Base-by-base conservation (phyloP, 208 protist genomes). In the Acanthamoeba lenticulata region DNA sequence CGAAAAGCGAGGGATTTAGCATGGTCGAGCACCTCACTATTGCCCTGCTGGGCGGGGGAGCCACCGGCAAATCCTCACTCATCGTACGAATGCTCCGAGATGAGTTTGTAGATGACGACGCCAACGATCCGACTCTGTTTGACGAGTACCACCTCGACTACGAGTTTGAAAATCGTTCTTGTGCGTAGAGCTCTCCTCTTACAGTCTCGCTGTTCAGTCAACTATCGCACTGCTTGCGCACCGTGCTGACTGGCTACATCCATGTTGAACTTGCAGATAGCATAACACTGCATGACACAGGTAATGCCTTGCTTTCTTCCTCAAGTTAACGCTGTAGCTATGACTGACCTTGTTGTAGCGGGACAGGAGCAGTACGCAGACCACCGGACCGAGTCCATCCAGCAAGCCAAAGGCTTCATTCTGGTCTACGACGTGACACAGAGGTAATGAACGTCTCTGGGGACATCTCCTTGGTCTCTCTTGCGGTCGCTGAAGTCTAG, bases 41-140 rank as follows among this genome's bases (percentile, higher is more conserved):
- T 0, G 85, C 55, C 24, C 55, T 91, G 11, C 52, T 91, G 17
- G 85, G 85, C 13, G 85, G 85, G 11, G 85, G 85, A 1, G 85
- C 55, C 32, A 72, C 85, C 6, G 85, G 85, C 32, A 91, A 91
- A 47, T 91, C 85, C 3, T 91, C 85, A 2, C 85, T 91, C 32
- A 91, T 91, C 32, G 38, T 42, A 6, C 47, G 85, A 4, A 91
- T 91, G 55, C 52, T 91, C 2, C 85, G 34, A 19, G 55, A 72
- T 47, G 7, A 7, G 11, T 91, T 91, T 34, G 85, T 72, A 2
- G 85, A 91, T 3, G 17, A 7, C 6, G 85, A 47, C 32, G 40
- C 27, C 7, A 72, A 49, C 42, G 85, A 91, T 32, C 85, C 85
- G 27, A 91, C 85, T 36, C 85, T 91, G 0, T 32, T 91, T 17